Percentiles rank a stretch among this genome's conserved stretches.
Conservation (phyloP, 345 rosid genomes). For the Hibiscus trionum region DNA sequence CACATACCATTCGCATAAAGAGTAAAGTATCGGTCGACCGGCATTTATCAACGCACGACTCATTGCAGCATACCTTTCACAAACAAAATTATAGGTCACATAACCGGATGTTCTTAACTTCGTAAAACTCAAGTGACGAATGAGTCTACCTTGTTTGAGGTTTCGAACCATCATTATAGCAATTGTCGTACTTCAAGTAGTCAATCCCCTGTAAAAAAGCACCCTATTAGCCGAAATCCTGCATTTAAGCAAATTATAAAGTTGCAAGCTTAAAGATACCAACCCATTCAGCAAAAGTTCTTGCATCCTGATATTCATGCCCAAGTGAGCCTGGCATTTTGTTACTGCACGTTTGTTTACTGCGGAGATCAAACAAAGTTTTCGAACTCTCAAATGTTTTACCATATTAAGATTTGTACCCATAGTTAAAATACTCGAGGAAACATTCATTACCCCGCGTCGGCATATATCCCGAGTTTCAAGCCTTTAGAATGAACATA, state of each 20-base stretch:
- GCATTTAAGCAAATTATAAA: neutral
- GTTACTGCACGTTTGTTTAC: conserved; percentile 44
- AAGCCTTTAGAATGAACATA: conserved; percentile 40
- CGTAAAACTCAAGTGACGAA: neutral
- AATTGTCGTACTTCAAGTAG: conserved; percentile 54
- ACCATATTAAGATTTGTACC: neutral
- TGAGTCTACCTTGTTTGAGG: conserved; percentile 28
- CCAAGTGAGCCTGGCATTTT: conserved; percentile 55
- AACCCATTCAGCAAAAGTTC: conserved; percentile 51
- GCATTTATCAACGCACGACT: conserved; percentile 37
- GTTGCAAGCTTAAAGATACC: neutral
- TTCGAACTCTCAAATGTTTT: neutral
- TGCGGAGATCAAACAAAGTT: neutral
- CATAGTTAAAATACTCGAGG: neutral
- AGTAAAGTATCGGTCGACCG: conserved; percentile 34
- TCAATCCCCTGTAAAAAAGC: neutral
- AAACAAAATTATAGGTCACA: neutral
- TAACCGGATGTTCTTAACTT: neutral
- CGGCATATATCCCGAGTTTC: conserved; percentile 49
- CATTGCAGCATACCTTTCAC: conserved; percentile 37
- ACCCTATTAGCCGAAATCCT: neutral
- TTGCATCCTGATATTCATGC: conserved; percentile 50
- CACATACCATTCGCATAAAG: conserved; percentile 48
- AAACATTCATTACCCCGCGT: conserved; percentile 35
- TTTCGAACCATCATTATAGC: conserved; percentile 26